These are phyloP conservation scores for Syncephalastrum racemosum DNA, from an alignment of 371 early-diverging fungal genomes.

Conservation along the genomic window DNA sequence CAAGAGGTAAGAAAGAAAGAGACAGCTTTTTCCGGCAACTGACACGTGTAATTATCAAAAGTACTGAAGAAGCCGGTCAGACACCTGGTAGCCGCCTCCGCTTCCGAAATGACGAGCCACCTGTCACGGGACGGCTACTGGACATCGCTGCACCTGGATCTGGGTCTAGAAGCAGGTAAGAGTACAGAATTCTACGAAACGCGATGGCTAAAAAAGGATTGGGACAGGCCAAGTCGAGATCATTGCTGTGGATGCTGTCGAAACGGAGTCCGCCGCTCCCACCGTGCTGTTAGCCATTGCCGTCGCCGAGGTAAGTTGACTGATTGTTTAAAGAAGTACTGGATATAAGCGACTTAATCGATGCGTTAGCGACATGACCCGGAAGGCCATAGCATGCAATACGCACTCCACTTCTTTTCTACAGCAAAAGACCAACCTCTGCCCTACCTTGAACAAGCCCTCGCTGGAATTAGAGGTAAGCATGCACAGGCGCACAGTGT, in stretches of 20 bases:
- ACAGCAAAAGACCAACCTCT: no score
- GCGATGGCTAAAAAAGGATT: neutral
- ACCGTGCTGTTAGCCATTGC: slow-evolving; percentile 32
- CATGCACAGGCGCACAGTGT: neutral
- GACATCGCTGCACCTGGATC: slow-evolving; percentile 36
- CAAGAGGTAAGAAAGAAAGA: neutral
- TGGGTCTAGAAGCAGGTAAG: slow-evolving; percentile 39
- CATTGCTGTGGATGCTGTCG: slow-evolving; percentile 44
- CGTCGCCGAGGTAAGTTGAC: slow-evolving; percentile 32
- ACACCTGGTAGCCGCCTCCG: slow-evolving; percentile 44
- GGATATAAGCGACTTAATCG: no score
- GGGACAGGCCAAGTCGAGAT: slow-evolving; percentile 37
- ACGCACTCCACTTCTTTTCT: neutral
- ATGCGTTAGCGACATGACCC: no score
- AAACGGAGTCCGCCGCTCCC: slow-evolving; percentile 13
- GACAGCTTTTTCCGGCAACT: neutral
- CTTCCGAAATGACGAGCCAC: slow-evolving; percentile 43
- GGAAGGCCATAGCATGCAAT: no score
- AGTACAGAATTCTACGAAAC: neutral
- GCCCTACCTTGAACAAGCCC: slow-evolving; percentile 39
- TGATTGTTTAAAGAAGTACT: no score
- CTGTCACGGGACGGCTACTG: slow-evolving; percentile 50
- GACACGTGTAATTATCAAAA: neutral
- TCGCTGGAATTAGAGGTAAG: slow-evolving; percentile 27
- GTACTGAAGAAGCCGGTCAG: slow-evolving; percentile 26